Base-by-base conservation (phyloP, 345 rosid species). In the Sonneratia caseolaris region DNA sequence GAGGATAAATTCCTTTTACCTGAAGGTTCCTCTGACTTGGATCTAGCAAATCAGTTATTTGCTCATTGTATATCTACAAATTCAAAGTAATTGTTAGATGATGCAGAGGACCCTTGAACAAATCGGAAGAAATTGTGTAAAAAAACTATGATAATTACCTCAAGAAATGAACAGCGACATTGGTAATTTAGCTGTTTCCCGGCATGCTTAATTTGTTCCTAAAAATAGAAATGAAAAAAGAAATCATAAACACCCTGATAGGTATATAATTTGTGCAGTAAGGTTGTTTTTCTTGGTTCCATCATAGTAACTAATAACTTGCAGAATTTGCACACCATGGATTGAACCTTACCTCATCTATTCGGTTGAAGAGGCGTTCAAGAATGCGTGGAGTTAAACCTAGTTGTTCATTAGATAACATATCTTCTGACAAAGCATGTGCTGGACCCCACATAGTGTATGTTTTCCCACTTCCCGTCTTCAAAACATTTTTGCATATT, bases 371-470 rank as follows among this genome's bases (percentile, higher is more conserved):
- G 73, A 92, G 96, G 73, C 77, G 73, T 72, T 91, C 85, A 73
- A 96, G 88, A 68, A 96, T 93, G 64, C 96, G 94, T 37, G 99
- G 97, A 61, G 98, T 91, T 76, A 95, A 82, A 75, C 99, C 98
- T 84, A 86, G 96, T 68, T 89, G 86, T 71, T 86, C 97, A 78
- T 87, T 76, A 4, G 81, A 86, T 68, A 83, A 76, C 65, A 82
- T 81, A 65, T 84, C 91, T 78, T 88, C 93, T 75, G 76, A 79
- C 77, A 92, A 80, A 51, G 91, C 93, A 36, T 92, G 90, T 75
- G 94, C 83, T 70, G 99, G 97, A 68, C 98, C 99, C 99, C 98
- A 95, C 84, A 95, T 92, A 6, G 98, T 95, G 78, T 89, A 95
- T 13, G 98, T 95, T 81, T 95, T 95, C 68, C 99, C 98, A 65